Conservation (phyloP, 2,329 filamentous ascomycete species). For the Annulohypoxylon truncatum region DNA sequence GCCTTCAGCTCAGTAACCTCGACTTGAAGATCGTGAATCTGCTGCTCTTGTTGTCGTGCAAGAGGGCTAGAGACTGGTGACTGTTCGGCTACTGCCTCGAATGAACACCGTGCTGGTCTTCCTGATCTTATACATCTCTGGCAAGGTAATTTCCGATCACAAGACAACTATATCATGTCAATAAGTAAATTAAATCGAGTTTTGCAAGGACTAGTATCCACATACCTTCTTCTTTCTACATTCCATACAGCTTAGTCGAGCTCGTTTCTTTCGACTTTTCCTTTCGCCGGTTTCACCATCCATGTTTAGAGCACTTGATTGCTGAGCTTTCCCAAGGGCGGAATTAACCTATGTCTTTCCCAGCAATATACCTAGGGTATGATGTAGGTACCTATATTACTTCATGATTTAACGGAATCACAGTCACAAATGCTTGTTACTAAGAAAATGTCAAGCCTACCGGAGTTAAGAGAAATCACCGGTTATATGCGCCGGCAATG, state of each 20-base stretch:
- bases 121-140: slow-evolving; percentile 40
- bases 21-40: slow-evolving; percentile 28
- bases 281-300: slow-evolving; percentile 1
- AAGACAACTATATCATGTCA: slow-evolving; percentile 29
- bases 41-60: slow-evolving; percentile 18
- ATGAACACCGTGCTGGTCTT: slow-evolving; percentile 34
- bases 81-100: slow-evolving; percentile 21
- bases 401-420: neutral
- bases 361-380: too few relatives aligned
- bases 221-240: slow-evolving; percentile 44
- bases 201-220: neutral
- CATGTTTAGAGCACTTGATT: neutral
- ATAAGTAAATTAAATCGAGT: neutral
- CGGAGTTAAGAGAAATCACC: slow-evolving; percentile 25
- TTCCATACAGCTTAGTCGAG: slow-evolving; percentile 38
- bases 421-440: neutral
- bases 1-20: slow-evolving; percentile 30
- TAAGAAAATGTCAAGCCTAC: neutral
- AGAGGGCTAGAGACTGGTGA: neutral
- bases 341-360: slow-evolving; percentile 1
- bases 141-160: slow-evolving; percentile 40
- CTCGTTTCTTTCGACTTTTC: slow-evolving; percentile 33
- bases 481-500: neutral
- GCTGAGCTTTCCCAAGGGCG: neutral
- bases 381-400: too few relatives aligned